These are phyloP conservation scores for Pleurotus platypus DNA, from an alignment of 768 basidiomycete genomes.

Conservation along the genomic window DNA sequence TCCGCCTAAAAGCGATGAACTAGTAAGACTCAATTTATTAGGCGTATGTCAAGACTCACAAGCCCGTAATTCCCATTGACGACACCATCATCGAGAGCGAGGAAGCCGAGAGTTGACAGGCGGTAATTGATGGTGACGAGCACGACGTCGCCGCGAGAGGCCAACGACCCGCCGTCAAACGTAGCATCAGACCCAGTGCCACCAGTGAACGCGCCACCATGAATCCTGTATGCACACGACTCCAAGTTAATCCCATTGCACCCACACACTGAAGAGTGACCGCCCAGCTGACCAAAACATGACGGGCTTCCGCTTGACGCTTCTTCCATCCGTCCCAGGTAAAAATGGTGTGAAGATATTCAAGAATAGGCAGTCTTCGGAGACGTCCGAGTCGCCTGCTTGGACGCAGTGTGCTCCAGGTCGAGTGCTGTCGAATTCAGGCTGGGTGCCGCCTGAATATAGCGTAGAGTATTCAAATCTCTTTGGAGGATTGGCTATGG, in stretches of 20 bases:
- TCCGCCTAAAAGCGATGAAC: neutral
- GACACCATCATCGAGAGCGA: slow-evolving; percentile 43
- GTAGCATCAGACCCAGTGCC: slow-evolving; percentile 35
- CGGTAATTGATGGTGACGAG: slow-evolving; percentile 67
- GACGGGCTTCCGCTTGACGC: slow-evolving; percentile 31
- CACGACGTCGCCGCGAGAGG: slow-evolving; percentile 52
- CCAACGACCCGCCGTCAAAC: slow-evolving; percentile 41
- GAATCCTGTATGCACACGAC: slow-evolving; percentile 21
- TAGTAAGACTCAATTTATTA: neutral
- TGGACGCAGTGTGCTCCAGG: slow-evolving; percentile 24
- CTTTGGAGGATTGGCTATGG: slow-evolving; percentile 31
- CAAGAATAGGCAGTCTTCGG: slow-evolving; percentile 39
- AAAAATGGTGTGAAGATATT: slow-evolving; percentile 42
- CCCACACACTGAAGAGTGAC: neutral
- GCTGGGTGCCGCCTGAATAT: slow-evolving; percentile 26
- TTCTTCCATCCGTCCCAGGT: slow-evolving; percentile 14
- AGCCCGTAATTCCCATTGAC: slow-evolving; percentile 35
- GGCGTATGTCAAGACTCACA: slow-evolving; percentile 24
- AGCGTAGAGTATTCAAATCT: slow-evolving; percentile 40
- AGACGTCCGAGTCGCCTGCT: slow-evolving; percentile 22
- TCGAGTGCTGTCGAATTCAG: slow-evolving; percentile 28
- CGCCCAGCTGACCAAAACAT: slow-evolving; percentile 32
- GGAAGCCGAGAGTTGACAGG: slow-evolving; percentile 61
- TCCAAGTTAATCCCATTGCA: neutral
- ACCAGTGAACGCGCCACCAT: slow-evolving; percentile 43